These are phyloP conservation scores for Podaxis sp. DNA, from an alignment of 768 basidiomycete species.

Conservation along the genomic window DNA sequence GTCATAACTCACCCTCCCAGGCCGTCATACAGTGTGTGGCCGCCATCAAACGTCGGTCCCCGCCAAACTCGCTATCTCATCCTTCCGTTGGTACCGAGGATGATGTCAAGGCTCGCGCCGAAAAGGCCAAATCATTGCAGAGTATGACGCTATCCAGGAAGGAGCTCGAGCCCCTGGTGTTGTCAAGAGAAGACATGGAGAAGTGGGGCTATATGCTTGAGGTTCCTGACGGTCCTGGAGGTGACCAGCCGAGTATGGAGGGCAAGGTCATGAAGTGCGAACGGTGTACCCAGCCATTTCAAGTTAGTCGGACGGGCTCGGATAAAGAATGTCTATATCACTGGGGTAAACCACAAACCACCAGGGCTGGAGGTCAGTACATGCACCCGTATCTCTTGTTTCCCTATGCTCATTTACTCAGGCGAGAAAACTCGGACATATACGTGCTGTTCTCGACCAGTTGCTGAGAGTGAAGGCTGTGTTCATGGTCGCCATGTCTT, in stretches of 20 bases:
- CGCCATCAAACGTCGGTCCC: constrained; percentile 46
- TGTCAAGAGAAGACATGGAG: constrained; percentile 55
- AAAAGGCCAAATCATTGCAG: constrained; percentile 27
- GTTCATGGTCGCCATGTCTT: constrained; percentile 87
- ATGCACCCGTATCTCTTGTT: neutral
- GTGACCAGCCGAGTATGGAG: constrained; percentile 58
- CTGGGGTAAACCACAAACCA: constrained; percentile 73
- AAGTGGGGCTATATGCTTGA: constrained; percentile 72
- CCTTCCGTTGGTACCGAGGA: constrained; percentile 78
- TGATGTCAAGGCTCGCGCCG: constrained; percentile 55
- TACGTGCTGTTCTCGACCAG: constrained; percentile 74
- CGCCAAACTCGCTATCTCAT: constrained; percentile 60
- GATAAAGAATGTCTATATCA: constrained; percentile 75
- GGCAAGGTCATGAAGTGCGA: constrained; percentile 72
- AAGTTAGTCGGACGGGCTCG: constrained; percentile 59
- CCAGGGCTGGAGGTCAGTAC: constrained; percentile 62
- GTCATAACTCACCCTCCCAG: constrained; percentile 28
- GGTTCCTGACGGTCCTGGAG: constrained; percentile 68
- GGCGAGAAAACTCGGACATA: constrained; percentile 71
- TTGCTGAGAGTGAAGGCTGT: constrained; percentile 66
- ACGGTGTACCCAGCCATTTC: constrained; percentile 69
- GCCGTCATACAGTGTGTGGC: constrained; percentile 53
- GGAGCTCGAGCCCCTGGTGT: constrained; percentile 56
- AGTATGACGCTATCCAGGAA: constrained; percentile 6
- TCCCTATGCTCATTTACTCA: constrained; percentile 26